Conservation (phyloP, 2,329 filamentous ascomycete genomes). For the Hypoxylon sp. region DNA sequence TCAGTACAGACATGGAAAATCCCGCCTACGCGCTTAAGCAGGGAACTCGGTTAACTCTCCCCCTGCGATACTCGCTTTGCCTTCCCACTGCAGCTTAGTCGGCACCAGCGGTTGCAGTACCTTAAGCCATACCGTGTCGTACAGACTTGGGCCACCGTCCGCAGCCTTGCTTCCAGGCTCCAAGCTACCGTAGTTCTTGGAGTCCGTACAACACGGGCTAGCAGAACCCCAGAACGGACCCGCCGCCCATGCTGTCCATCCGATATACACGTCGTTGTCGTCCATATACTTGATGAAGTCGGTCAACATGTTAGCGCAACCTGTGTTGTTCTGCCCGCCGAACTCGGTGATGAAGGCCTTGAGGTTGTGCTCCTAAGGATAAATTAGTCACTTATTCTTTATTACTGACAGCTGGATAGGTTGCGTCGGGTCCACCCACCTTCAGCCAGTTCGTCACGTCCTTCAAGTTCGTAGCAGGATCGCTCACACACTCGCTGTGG, state of each 20-base stretch:
- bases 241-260: slow-evolving; percentile 67
- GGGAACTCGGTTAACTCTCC: slow-evolving; percentile 44
- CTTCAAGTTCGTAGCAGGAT: slow-evolving; percentile 58
- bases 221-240: slow-evolving; percentile 64
- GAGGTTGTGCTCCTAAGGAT: slow-evolving; percentile 55
- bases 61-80: slow-evolving; percentile 51
- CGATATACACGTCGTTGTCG: slow-evolving; percentile 63
- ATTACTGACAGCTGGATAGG: too few relatives aligned
- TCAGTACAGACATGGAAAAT: not conserved
- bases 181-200: slow-evolving; percentile 59
- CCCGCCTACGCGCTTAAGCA: slow-evolving; percentile 7
- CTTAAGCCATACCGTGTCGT: slow-evolving; percentile 63
- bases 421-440: slow-evolving; percentile 33
- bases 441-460: slow-evolving; percentile 63
- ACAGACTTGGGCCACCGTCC: slow-evolving; percentile 61
- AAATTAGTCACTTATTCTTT: not conserved
- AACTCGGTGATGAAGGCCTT: slow-evolving; percentile 67
- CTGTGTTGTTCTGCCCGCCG: slow-evolving; percentile 62
- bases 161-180: slow-evolving; percentile 62
- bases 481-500: slow-evolving; percentile 60
- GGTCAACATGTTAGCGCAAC: slow-evolving; percentile 58
- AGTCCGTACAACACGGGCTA: slow-evolving; percentile 61
- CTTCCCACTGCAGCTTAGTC: slow-evolving; percentile 57
- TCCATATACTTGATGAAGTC: slow-evolving; percentile 63
- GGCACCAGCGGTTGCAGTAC: slow-evolving; percentile 62